phyloP scores from a whole-genome alignment of 495 filamentous ascomycete species.

The Hypoxylon cercidicola region DNA sequence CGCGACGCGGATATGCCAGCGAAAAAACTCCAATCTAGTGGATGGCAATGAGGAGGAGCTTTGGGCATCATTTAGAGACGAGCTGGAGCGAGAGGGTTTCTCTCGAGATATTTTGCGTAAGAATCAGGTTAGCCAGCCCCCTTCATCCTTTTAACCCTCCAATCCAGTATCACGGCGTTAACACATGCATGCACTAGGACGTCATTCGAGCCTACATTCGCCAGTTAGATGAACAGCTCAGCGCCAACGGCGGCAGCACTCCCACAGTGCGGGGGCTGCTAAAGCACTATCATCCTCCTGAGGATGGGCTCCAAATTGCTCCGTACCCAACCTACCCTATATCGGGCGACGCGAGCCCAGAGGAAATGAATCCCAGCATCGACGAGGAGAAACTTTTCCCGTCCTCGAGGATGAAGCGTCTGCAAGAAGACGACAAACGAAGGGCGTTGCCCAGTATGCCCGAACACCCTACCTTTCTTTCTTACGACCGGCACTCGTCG shows the following conservation, averaged over 20 bases:
- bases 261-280: conserved; percentile 56
- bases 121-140: conserved; percentile 55
- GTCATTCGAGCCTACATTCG: conserved; percentile 65
- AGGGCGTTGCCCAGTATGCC: conserved; percentile 21
- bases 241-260: conserved; percentile 46
- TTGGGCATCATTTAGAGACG: conserved; percentile 64
- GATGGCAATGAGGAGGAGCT: conserved; percentile 58
- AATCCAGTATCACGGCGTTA: conserved; percentile 28
- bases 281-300: conserved; percentile 35
- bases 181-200: conserved; percentile 52
- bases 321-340: conserved; percentile 37
- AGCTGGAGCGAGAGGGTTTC: conserved; percentile 64
- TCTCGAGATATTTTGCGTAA: conserved; percentile 58
- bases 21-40: conserved; percentile 50
- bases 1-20: conserved; percentile 56
- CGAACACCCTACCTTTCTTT: conserved; percentile 41
- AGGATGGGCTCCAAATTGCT: conserved; percentile 21
- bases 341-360: conserved; percentile 36
- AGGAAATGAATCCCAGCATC: conserved; percentile 41
- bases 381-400: conserved; percentile 56
- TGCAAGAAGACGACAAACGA: conserved; percentile 40
- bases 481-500: conserved; percentile 49
- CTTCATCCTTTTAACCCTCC: conserved; percentile 4
- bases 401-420: conserved; percentile 50
- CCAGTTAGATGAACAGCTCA: conserved; percentile 57